Evolutionary conservation across 768 basidiomycete species (phyloP).

Genomic region (Collybiopsis confluens): DNA sequence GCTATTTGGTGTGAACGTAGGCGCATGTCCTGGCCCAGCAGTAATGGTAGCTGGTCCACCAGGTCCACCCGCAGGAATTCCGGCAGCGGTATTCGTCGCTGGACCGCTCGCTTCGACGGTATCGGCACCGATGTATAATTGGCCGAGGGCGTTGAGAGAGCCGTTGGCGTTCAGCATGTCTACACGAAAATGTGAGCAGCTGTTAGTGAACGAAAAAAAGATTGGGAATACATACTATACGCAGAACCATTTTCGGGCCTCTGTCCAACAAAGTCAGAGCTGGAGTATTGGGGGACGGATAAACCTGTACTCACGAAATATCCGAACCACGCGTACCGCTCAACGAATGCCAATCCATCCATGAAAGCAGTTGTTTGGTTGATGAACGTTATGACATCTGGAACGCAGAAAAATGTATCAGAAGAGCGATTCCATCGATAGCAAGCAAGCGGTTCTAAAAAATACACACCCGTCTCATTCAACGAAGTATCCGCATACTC

Average conservation of each 20-base stretch:
- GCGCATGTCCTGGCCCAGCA: conserved; percentile 7
- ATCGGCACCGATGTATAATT: conserved; percentile 42
- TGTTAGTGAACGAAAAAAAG: neutral
- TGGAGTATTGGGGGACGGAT: conserved; percentile 2
- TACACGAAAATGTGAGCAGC: conserved; percentile 15
- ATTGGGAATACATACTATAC: conserved; percentile 32
- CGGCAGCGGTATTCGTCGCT: conserved; percentile 7
- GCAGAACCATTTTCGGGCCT: conserved; percentile 34
- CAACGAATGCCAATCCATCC: conserved; percentile 52
- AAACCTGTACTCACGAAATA: conserved; percentile 30
- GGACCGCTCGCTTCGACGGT: conserved; percentile 24
- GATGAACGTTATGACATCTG: conserved; percentile 50
- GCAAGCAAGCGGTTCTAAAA: neutral
- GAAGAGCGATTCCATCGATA: neutral
- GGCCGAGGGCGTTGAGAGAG: conserved; percentile 38
- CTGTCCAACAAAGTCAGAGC: conserved; percentile 19
- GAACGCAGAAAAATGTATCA: neutral
- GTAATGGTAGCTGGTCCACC: conserved; percentile 5
- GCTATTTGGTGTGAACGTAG: conserved; percentile 5
- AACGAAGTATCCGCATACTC: conserved; percentile 56
- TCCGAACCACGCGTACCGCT: conserved; percentile 66
- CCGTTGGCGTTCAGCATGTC: conserved; percentile 42
- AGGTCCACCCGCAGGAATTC: conserved; percentile 4
- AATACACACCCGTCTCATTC: conserved; percentile 32
- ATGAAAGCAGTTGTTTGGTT: conserved; percentile 54